Percentiles rank a stretch among this genome's conserved stretches.
Conservation (phyloP, 257 asterid genomes). For the Rhazya stricta region DNA sequence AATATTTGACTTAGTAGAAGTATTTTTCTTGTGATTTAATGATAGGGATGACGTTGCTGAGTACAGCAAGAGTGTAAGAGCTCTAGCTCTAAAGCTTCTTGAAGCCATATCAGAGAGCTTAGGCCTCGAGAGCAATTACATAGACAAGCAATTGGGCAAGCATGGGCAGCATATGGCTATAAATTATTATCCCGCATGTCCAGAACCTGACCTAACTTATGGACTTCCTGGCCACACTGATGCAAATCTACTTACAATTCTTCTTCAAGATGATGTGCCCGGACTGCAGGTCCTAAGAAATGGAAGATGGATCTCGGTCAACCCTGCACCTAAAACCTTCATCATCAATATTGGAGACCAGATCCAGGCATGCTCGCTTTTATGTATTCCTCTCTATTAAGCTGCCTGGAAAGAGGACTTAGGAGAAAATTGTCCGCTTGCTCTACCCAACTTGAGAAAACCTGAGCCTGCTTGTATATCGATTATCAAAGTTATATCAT, state of each 20-base stretch:
- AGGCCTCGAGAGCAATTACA: background rate
- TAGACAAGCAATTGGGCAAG: slow-evolving; percentile 26
- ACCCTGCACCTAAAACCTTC: background rate
- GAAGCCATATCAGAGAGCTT: slow-evolving; percentile 8
- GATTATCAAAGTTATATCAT: background rate
- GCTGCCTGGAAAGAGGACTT: too few relatives aligned
- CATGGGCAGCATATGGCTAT: slow-evolving; percentile 58
- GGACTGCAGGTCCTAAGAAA: slow-evolving; percentile 53
- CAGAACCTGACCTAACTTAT: slow-evolving; percentile 53
- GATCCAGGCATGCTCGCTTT: background rate
- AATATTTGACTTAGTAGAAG: background rate
- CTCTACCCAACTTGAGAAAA: too few relatives aligned
- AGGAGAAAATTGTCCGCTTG: too few relatives aligned
- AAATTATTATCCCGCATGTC: slow-evolving; percentile 52
- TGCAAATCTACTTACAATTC: slow-evolving; percentile 54
- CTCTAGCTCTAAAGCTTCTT: background rate
- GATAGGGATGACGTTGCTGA: background rate
- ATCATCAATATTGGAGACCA: background rate
- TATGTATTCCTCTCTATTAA: background rate
- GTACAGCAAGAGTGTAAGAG: background rate
- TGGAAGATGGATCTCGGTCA: slow-evolving; percentile 38
- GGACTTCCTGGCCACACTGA: slow-evolving; percentile 63
- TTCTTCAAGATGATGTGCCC: slow-evolving; percentile 42
- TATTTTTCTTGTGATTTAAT: background rate
- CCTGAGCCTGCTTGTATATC: too few relatives aligned